Conservation (phyloP, 331 rosid genomes). For the Prunus yedoensis region DNA sequence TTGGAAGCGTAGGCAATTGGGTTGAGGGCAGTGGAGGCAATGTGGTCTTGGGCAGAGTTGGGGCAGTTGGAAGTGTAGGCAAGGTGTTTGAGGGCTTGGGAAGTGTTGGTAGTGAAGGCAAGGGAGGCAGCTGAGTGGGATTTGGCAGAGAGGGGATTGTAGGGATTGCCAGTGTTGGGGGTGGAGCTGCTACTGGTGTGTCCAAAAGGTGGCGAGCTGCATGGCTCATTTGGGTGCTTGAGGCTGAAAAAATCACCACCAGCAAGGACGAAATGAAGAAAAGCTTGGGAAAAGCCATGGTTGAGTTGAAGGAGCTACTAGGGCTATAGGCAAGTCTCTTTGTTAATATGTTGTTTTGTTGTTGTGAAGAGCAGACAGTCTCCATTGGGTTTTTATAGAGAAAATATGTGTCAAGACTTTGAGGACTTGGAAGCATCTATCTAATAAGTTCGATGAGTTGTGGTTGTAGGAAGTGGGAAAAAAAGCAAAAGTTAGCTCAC, state of each 20-base stretch:
- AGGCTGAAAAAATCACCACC: conserved; percentile 18
- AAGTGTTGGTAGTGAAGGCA: not conserved
- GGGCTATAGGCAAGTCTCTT: not conserved
- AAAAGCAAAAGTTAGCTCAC: not conserved
- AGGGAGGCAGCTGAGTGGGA: not conserved
- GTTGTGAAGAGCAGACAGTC: not conserved
- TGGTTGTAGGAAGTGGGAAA: not conserved
- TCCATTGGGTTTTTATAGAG: not conserved
- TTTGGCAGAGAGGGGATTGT: conserved; percentile 5
- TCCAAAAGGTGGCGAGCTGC: conserved; percentile 37
- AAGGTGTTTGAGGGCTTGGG: not conserved
- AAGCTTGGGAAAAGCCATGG: conserved; percentile 12
- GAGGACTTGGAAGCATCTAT: not conserved
- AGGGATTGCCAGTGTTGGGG: conserved; percentile 21
- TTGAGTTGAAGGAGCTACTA: not conserved
- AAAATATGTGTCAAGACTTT: not conserved
- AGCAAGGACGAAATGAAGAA: conserved; percentile 5
- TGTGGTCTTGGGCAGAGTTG: conserved; percentile 21
- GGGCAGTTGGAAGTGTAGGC: not conserved
- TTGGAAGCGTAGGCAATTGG: not conserved
- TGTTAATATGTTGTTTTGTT: not conserved
- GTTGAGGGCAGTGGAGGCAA: not conserved
- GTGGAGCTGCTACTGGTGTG: conserved; percentile 25
- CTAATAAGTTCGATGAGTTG: not conserved
- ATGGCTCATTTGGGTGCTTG: conserved; percentile 22